phyloP scores from a whole-genome alignment of 2,329 filamentous ascomycete species.

The Neophaeococcomyces aloes region DNA sequence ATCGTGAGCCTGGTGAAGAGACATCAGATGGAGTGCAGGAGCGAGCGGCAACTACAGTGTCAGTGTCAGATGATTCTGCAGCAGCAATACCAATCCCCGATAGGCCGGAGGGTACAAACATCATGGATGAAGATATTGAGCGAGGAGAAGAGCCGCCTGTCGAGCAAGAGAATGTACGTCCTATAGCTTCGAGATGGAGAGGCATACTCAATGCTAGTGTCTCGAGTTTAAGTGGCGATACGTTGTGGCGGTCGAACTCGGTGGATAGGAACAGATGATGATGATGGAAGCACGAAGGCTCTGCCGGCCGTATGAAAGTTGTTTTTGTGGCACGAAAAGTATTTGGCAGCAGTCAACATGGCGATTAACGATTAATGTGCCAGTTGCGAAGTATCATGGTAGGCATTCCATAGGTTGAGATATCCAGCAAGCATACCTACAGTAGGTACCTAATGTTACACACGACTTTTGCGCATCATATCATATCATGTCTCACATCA shows the following conservation, averaged over 20 bases:
- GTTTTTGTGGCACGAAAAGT: too few relatives aligned
- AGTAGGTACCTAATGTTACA: too few relatives aligned
- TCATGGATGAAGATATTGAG: conserved; percentile 33
- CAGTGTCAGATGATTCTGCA: conserved; percentile 38
- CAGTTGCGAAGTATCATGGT: too few relatives aligned
- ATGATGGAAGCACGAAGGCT: too few relatives aligned
- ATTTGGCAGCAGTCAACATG: too few relatives aligned
- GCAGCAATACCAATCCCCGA: conserved; percentile 39
- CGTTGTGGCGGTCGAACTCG: conserved; percentile 22
- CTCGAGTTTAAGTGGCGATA: conserved; percentile 37
- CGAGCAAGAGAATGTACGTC: conserved; percentile 23
- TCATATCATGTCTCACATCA: too few relatives aligned
- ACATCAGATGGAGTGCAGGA: conserved; percentile 37
- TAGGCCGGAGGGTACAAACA: conserved; percentile 23
- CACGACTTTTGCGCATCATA: too few relatives aligned
- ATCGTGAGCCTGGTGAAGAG: conserved; percentile 27
- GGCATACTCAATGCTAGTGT: conserved; percentile 35
- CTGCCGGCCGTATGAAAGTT: too few relatives aligned
- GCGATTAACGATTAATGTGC: too few relatives aligned
- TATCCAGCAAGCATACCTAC: too few relatives aligned
- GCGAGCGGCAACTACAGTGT: conserved; percentile 35
- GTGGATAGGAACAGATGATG: conserved; percentile 19
- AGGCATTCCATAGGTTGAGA: too few relatives aligned
- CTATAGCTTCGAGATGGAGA: conserved; percentile 32
- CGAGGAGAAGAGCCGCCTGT: conserved; percentile 28